Evolutionary conservation across 176 grass and related monocot species (phyloP), one percentile per base, ranked within the genome.

Genomic region (Poa pratensis): DNA sequence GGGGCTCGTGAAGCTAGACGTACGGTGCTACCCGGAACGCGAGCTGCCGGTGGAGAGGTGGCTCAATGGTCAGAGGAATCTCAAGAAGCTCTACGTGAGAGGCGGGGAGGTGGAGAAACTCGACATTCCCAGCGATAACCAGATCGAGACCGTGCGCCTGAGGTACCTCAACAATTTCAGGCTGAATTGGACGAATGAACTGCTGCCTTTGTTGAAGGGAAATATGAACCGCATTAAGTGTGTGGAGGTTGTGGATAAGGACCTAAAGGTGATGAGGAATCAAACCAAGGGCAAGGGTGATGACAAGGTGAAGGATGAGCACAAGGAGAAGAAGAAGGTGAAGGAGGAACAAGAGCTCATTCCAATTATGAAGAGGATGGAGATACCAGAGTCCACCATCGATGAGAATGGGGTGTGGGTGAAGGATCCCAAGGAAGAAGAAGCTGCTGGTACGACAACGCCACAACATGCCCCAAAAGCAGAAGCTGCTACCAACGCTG

Each of bases 71-170:
- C 7, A 1, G 1, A 8, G 3, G 1, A 72, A 35, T 0, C 78
- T 90, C 12, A 5, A 23, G 13, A 86, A 83, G 66, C 74, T 90
- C 0, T 90, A 90, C 58, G 69, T 86, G 17, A 90, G 88, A 79
- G 88, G 88, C 26, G 84, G 88, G 6, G 46, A 48, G 1, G 8
- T 86, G 32, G 0, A 58, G 23, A 3, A 0, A 0, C 75, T 86
- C 28, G 1, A 23, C 0, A 27, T 78, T 5, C 8, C 32, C 2
- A 0, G 1, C 1, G 3, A 9, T 7, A 83, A 48, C 20, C 0
- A 0, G 0, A 79, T 90, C 54, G 5, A 20, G 10, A 83, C 7
- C 7, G 28, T 90, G 2, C 84, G 88, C n/a, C 20, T 90, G 17
- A 90, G 84, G 23, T 90, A 73, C 37, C 80, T 90, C 26, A 27